Evolutionary conservation across 371 early-diverging fungal genomes (phyloP), one percentile per base, ranked within the genome.

Genomic region (Blakeslea trispora): DNA sequence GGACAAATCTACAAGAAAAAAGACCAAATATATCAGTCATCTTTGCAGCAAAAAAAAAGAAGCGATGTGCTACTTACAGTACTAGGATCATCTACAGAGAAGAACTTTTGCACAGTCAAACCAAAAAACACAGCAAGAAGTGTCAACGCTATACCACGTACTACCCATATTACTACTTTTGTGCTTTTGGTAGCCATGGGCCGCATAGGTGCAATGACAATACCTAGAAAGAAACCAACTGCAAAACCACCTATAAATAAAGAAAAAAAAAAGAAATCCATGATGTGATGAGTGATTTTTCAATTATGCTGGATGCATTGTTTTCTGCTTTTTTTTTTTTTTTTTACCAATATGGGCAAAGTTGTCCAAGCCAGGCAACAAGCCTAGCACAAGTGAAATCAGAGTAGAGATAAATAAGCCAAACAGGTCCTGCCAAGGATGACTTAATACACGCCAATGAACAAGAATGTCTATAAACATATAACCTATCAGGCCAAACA

Each of bases 401-500:
- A 87, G 19, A 18, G 90, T 82, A 42, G 81, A 72, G 10, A 87
- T 21, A 6, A 86, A 32, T n/a, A 93, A 66, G 55, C 88, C 87
- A 60, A 83, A 61, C 41, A 93, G 78, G 59, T 92, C 90, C 46
- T 77, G 70, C 54, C 77, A 69, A 6, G 93, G 95, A 14, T 81
- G 66, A 11, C 69, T 57, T 41, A 92, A 74, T 0, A 86, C 52
- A 11, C 73, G 78, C 94, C 94, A 94, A 70, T 91, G 87, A 51
- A 89, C 83, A 21, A 93, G 22, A 7, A 93, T 77, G 58, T 96
- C 93, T 39, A 94, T 71, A 28, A 94, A 71, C 51, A 91, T 79
- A 51, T 87, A 86, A 5, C 90, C 93, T 53, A 93, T 81, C 49
- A 96, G 62, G 17, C 83, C 96, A 80, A 91, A 93, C 17, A 93